A percentile compares a stretch with the other conserved stretches of the same genome.
Conservation (phyloP, 2,329 filamentous ascomycete species). For the Biscogniauxia marginata region DNA sequence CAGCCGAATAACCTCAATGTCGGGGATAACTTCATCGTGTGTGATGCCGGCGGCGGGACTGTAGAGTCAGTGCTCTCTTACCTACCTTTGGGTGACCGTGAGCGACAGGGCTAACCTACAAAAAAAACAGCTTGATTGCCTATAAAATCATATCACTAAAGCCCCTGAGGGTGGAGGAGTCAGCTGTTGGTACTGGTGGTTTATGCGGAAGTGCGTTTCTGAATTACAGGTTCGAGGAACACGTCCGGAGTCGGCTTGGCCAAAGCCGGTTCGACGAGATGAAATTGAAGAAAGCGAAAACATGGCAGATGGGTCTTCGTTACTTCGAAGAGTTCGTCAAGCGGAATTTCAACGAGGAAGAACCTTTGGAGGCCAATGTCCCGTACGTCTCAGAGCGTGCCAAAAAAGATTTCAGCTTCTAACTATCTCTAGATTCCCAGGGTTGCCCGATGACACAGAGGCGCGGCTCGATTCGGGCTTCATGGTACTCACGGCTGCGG, state of each 20-base stretch:
- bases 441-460: slow-evolving; percentile 72
- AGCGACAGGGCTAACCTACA: slow-evolving; percentile 9
- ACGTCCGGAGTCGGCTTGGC: slow-evolving; percentile 67
- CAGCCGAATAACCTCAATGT: slow-evolving; percentile 71
- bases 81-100: background rate
- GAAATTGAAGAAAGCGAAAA: slow-evolving; percentile 74
- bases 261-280: slow-evolving; percentile 68
- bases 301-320: slow-evolving; percentile 74
- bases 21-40: slow-evolving; percentile 65
- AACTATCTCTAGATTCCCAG: slow-evolving; percentile 57
- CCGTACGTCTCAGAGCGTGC: slow-evolving; percentile 48
- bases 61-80: slow-evolving; percentile 56
- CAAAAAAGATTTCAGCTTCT: background rate
- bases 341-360: slow-evolving; percentile 77
- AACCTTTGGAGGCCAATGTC: slow-evolving; percentile 73
- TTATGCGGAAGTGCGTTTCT: slow-evolving; percentile 77
- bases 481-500: slow-evolving; percentile 66
- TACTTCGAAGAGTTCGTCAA: slow-evolving; percentile 87
- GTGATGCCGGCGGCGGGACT: slow-evolving; percentile 62
- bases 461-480: slow-evolving; percentile 75
- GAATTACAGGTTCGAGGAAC: slow-evolving; percentile 78
- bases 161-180: slow-evolving; percentile 73
- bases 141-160: slow-evolving; percentile 76
- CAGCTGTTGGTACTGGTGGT: slow-evolving; percentile 74
- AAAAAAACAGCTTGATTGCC: slow-evolving; percentile 60